Conservation (phyloP, 2,329 filamentous ascomycete genomes). For the Colletotrichum zoysiae region DNA sequence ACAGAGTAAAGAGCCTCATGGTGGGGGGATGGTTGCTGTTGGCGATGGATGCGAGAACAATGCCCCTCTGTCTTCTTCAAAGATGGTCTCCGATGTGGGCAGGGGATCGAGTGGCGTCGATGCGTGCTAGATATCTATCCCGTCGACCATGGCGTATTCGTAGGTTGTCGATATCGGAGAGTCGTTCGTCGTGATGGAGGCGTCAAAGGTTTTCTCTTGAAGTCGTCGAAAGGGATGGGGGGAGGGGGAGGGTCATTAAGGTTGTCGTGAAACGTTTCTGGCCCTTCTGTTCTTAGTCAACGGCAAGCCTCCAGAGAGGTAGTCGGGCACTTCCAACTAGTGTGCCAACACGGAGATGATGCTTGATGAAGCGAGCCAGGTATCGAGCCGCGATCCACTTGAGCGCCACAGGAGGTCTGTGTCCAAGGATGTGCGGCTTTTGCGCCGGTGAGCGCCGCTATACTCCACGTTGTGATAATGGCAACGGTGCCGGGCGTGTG, state of each 20-base stretch:
- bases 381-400: slow-evolving; percentile 32
- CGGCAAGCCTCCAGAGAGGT: not conserved
- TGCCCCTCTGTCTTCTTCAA: slow-evolving; percentile 21
- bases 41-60: not conserved
- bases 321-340: slow-evolving; percentile 5
- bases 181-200: slow-evolving; percentile 28
- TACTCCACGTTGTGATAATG: slow-evolving; percentile 14
- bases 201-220: slow-evolving; percentile 15
- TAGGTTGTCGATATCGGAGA: slow-evolving; percentile 4
- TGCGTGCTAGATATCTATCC: slow-evolving; percentile 32
- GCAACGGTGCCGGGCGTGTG: slow-evolving; percentile 9
- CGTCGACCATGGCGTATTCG: slow-evolving; percentile 29
- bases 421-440: slow-evolving; percentile 19
- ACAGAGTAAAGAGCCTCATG: slow-evolving; percentile 35
- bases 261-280: slow-evolving; percentile 36
- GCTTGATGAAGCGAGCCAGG: slow-evolving; percentile 27
- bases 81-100: not conserved
- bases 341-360: slow-evolving; percentile 38
- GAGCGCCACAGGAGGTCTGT: slow-evolving; percentile 34
- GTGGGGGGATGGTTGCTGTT: not conserved
- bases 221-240: not conserved
- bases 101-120: not conserved
- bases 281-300: slow-evolving; percentile 29
- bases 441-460: slow-evolving; percentile 15
- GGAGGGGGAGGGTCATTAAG: slow-evolving; percentile 24